phyloP scores from a whole-genome alignment of 2,329 filamentous ascomycete genomes.

The Alternaria postmessia region DNA sequence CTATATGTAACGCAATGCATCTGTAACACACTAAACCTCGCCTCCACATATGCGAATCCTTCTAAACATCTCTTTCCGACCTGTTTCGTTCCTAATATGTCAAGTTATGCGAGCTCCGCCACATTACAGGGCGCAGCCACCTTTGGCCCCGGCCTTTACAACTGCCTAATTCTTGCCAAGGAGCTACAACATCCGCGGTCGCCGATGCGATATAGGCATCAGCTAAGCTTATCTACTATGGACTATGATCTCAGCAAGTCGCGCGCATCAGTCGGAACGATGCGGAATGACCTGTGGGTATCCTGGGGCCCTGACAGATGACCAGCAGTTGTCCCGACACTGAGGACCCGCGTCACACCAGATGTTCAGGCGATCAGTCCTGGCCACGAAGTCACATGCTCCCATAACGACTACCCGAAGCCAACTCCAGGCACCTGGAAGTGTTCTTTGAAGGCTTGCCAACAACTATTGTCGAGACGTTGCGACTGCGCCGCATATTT shows the following conservation, averaged over 20 bases:
- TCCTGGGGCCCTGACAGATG: conserved; percentile 6
- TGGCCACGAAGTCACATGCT: background rate
- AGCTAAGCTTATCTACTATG: conserved; percentile 20
- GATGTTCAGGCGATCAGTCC: conserved; percentile 10
- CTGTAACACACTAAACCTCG: conserved; percentile 9
- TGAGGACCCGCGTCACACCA: conserved; percentile 6
- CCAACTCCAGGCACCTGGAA: background rate
- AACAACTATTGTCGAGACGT: background rate
- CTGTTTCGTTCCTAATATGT: background rate
- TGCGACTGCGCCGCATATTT: background rate
- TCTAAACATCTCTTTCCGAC: background rate
- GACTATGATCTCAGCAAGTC: background rate
- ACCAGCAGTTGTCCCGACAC: conserved; percentile 7
- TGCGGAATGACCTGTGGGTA: conserved; percentile 4
- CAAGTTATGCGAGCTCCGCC: conserved; percentile 20
- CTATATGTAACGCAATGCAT: conserved; percentile 15
- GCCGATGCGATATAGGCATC: conserved; percentile 22
- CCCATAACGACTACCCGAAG: background rate
- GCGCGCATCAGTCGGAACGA: background rate
- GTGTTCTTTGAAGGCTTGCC: background rate
- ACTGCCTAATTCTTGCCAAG: conserved; percentile 19
- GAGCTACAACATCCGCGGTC: conserved; percentile 13
- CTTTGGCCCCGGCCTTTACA: conserved; percentile 14
- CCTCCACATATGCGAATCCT: conserved; percentile 1
- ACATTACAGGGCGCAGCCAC: conserved; percentile 18